Conservation (phyloP, 2,329 filamentous ascomycete species). For the Botrytis aclada region DNA sequence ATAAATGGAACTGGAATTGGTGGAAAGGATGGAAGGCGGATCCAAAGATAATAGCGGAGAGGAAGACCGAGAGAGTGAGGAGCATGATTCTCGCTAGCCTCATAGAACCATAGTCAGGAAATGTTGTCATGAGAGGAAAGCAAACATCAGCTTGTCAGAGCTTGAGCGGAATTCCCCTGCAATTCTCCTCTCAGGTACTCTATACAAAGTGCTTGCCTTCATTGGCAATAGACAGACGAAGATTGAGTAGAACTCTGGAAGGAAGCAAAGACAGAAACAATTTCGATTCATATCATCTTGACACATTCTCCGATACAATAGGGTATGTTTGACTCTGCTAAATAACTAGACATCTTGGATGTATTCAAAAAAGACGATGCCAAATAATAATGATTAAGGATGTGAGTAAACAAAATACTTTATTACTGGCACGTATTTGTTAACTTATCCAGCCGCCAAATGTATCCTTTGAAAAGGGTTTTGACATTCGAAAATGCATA, state of each 20-base stretch:
- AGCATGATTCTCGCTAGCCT: not conserved
- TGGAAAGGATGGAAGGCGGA: not conserved
- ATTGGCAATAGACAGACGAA: not conserved
- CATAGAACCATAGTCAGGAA: not conserved
- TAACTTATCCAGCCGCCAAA: not conserved
- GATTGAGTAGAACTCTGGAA: not conserved
- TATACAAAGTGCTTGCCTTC: not conserved
- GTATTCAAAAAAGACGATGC: not conserved
- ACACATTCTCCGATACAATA: not conserved
- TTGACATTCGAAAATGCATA: not conserved
- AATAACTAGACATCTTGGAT: not conserved
- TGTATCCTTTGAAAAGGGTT: not conserved
- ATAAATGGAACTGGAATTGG: not conserved
- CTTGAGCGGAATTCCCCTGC: no score
- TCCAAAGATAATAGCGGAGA: not conserved
- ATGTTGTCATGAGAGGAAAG: not conserved
- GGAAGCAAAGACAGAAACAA: no score
- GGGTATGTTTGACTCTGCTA: not conserved
- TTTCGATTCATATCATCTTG: not conserved
- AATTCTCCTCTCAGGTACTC: not conserved
- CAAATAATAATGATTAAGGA: not conserved
- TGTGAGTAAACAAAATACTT: not conserved
- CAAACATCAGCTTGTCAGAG: conserved; percentile 13
- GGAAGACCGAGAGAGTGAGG: not conserved
- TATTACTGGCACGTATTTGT: not conserved